Evolutionary conservation across 805 yeast species (phyloP).

Genomic region (Ogataea dorogensis): DNA sequence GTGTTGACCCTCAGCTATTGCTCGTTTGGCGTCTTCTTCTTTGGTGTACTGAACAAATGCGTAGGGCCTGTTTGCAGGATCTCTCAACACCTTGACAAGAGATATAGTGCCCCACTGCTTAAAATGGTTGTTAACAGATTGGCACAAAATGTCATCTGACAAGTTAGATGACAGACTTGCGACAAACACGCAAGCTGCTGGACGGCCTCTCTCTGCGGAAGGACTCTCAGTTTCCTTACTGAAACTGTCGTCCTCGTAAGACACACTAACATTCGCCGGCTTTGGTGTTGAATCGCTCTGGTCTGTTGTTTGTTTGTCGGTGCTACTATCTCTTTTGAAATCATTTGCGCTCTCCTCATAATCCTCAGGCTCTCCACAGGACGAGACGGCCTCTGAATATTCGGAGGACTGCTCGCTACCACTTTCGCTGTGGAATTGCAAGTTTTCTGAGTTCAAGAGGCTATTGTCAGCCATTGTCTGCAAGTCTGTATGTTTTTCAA

Average conservation of each 20-base stretch:
- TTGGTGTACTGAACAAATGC: constrained; percentile 85
- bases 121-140: constrained; percentile 68
- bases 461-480: constrained; percentile 15
- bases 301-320: neutral
- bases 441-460: constrained; percentile 13
- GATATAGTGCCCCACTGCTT: constrained; percentile 67
- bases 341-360: constrained; percentile 2
- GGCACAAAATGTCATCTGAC: constrained; percentile 69
- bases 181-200: constrained; percentile 86
- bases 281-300: constrained; percentile 2
- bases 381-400: constrained; percentile 19
- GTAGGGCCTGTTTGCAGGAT: constrained; percentile 79
- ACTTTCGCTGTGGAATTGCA: constrained; percentile 17
- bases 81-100: constrained; percentile 79
- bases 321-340: neutral
- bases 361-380: constrained; percentile 16
- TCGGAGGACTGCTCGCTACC: constrained; percentile 22
- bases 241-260: constrained; percentile 22
- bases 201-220: constrained; percentile 50
- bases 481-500: constrained; percentile 18
- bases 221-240: constrained; percentile 17
- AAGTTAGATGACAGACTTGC: constrained; percentile 72
- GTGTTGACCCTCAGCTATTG: constrained; percentile 68
- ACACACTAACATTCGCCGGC: constrained; percentile 8
- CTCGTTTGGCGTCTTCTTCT: constrained; percentile 67